Evolutionary conservation across 2,329 filamentous ascomycete species (phyloP), one percentile per base, ranked within the genome.

Genomic region (Rhytidhysteron rufulum): DNA sequence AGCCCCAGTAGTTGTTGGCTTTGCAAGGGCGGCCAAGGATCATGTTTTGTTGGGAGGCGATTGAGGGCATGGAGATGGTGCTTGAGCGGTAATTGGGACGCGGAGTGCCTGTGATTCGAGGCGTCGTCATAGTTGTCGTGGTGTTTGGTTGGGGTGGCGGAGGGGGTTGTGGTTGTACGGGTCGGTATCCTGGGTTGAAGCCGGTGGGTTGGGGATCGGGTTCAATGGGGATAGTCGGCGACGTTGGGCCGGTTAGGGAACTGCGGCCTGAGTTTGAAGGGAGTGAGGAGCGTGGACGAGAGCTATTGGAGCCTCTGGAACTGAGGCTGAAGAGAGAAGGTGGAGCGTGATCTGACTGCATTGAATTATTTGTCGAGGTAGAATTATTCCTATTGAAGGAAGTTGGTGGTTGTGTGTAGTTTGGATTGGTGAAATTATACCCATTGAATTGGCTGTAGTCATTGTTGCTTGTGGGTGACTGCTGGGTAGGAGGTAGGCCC

Each of bases 1-100:
- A 68, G 16, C 63, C 63, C 58, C 60, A 66, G 50, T 66, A 67
- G 43, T 60, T 55, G 46, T 67, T 67, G n/a, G 56, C 52, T 44
- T 64, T 66, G 50, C 57, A 60, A 1, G 64, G 62, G 4, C 64
- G 61, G 29, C 61, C 61, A 15, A 47, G 38, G 50, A 66, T 60
- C 50, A 58, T 60, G n/a, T 41, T 50, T 11, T 57, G 48, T 29
- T 51, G 48, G 3, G 43, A 45, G 2, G 45, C 17, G 9, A 15
- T 35, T 7, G 48, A 43, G 11, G 47, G 47, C 31, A 47, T 47
- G 29, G 47, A 30, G 27, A 58, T 54, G 2, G 54, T 57, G 9
- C 45, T 42, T 10, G 45, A 43, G 19, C 46, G 45, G 31, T 16
- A 21, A 38, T n/a, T 11, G 54, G 33, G 48, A 43, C 10, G 52